Percentiles rank a stretch among this genome's conserved stretches.
Evolutionary conservation across 495 filamentous ascomycete species (phyloP).

Genomic region (Viridothelium virens): DNA sequence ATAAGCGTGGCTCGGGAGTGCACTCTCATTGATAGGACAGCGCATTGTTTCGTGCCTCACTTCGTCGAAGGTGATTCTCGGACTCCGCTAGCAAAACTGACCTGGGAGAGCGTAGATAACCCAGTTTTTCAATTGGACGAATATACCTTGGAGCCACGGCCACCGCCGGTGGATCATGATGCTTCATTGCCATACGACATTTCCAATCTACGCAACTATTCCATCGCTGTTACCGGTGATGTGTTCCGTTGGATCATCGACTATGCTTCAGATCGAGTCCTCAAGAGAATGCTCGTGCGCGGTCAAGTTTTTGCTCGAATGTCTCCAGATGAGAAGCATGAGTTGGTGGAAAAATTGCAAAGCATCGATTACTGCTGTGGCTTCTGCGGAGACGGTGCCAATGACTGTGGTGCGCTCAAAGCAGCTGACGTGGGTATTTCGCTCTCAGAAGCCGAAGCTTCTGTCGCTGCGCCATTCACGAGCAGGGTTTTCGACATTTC

Average conservation of each 20-base stretch:
- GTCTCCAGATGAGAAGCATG: constrained; percentile 99
- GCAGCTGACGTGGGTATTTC: constrained; percentile 99
- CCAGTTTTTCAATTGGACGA: constrained; percentile 65
- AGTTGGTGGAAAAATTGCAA: constrained; percentile 93
- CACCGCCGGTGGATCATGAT: constrained; percentile 60
- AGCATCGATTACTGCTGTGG: constrained; percentile 92
- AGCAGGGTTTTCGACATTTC: constrained; percentile 93
- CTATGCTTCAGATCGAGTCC: constrained; percentile 67
- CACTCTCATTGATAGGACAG: constrained; percentile 65
- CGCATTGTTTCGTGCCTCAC: constrained; percentile 87
- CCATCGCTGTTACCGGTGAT: constrained; percentile 81
- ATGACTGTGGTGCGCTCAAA: constrained; percentile 96
- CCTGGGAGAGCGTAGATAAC: constrained; percentile 91
- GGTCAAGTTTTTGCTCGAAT: constrained; percentile 96
- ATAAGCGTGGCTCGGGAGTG: constrained; percentile 95
- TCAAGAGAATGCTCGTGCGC: constrained; percentile 72
- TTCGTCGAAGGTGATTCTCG: constrained; percentile 64
- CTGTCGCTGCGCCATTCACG: constrained; percentile 95
- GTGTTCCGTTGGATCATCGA: constrained; percentile 95
- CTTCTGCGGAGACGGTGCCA: constrained; percentile 97
- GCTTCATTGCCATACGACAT: constrained; percentile 79
- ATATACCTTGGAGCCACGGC: constrained; percentile 68
- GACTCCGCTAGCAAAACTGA: constrained; percentile 60
- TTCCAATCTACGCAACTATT: constrained; percentile 70
- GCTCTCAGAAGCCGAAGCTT: constrained; percentile 94